Conservation (phyloP, 1,284 basidiomycete species). For the Cryptococcus floricola region DNA sequence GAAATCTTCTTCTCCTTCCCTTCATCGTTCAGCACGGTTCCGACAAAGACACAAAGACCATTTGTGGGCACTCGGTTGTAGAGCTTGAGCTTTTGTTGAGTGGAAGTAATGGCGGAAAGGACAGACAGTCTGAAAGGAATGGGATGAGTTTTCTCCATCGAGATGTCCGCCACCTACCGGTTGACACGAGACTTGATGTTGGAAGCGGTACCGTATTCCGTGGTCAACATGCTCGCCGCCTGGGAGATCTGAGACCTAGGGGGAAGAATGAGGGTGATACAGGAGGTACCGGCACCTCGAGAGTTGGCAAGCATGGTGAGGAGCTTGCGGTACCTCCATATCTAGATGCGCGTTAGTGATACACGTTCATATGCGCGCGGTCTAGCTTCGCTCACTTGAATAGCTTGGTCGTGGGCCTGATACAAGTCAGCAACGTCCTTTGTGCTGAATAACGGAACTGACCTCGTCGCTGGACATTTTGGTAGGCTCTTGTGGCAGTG, state of each 20-base stretch:
- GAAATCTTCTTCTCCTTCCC: slow-evolving; percentile 99
- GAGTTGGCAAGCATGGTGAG: slow-evolving; percentile 90
- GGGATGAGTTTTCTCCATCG: background rate
- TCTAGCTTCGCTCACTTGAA: slow-evolving; percentile 30
- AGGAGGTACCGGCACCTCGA: slow-evolving; percentile 94
- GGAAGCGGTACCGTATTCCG: slow-evolving; percentile 95
- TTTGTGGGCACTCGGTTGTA: slow-evolving; percentile 96
- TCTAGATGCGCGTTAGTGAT: slow-evolving; percentile 31
- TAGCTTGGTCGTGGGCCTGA: slow-evolving; percentile 43
- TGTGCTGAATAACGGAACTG: background rate
- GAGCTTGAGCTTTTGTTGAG: slow-evolving; percentile 96
- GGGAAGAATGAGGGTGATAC: slow-evolving; percentile 97
- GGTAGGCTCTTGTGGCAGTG: background rate
- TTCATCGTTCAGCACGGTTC: slow-evolving; percentile 96
- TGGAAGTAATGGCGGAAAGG: slow-evolving; percentile 94
- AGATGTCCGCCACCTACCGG: slow-evolving; percentile 51
- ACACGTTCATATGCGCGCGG: background rate
- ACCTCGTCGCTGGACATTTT: slow-evolving; percentile 37
- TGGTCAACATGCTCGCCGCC: slow-evolving; percentile 90
- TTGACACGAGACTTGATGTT: slow-evolving; percentile 99
- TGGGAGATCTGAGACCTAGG: slow-evolving; percentile 98
- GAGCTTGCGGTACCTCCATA: slow-evolving; percentile 96
- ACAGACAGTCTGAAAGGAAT: slow-evolving; percentile 65
- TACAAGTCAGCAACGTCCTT: background rate
- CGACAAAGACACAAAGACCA: slow-evolving; percentile 94